These are phyloP conservation scores for Letharia columbiana DNA, from an alignment of 495 filamentous ascomycete species.

Conservation along the genomic window DNA sequence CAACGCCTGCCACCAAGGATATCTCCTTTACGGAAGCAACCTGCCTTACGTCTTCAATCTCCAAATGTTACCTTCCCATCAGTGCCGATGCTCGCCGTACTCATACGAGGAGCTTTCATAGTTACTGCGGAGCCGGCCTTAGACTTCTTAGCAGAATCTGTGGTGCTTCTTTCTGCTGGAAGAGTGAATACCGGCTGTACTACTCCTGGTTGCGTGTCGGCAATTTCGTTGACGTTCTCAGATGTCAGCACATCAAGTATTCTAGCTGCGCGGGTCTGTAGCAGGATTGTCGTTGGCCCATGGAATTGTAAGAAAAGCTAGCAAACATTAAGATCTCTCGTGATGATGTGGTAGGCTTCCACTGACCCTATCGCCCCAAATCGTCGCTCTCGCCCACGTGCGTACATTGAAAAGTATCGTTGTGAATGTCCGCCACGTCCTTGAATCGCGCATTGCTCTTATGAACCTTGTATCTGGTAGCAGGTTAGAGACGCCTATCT, in stretches of 20 bases:
- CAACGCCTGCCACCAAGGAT: background rate
- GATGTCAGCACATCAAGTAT: slow-evolving; percentile 66
- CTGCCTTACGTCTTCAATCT: background rate
- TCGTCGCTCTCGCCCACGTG: slow-evolving; percentile 64
- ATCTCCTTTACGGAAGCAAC: background rate
- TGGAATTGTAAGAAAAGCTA: slow-evolving; percentile 82
- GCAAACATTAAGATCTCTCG: slow-evolving; percentile 8
- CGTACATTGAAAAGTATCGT: slow-evolving; percentile 53
- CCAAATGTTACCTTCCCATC: slow-evolving; percentile 65
- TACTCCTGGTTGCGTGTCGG: slow-evolving; percentile 56
- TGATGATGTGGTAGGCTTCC: background rate
- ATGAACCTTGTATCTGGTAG: slow-evolving; percentile 62
- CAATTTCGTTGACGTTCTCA: slow-evolving; percentile 78
- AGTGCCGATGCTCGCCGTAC: slow-evolving; percentile 50
- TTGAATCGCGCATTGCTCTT: slow-evolving; percentile 54
- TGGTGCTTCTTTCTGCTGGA: slow-evolving; percentile 16
- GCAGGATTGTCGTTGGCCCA: slow-evolving; percentile 72
- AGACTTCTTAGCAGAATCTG: slow-evolving; percentile 19
- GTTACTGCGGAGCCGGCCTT: slow-evolving; percentile 30
- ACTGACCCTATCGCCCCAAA: slow-evolving; percentile 84
- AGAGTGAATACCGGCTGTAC: slow-evolving; percentile 42
- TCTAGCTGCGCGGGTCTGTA: slow-evolving; percentile 72
- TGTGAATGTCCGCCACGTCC: slow-evolving; percentile 59
- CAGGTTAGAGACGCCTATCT: slow-evolving; percentile 44
- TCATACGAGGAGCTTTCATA: slow-evolving; percentile 34